A percentile compares a stretch with the other conserved stretches of the same genome.
Conservation (phyloP, 2,329 filamentous ascomycete genomes). For the Fusarium sp. region DNA sequence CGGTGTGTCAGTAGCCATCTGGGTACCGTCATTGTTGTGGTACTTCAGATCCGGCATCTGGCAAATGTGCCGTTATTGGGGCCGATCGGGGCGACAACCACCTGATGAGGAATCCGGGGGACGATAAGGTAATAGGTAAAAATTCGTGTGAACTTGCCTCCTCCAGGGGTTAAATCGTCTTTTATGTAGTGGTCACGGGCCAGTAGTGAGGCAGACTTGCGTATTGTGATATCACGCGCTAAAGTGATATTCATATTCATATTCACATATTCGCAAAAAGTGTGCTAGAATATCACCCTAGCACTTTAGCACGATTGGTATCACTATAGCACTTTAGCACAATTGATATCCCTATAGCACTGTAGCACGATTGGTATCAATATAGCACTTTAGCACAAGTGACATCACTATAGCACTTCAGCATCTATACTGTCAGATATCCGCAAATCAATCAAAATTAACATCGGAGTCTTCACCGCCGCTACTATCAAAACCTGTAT, state of each 20-base stretch:
- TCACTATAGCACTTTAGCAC: neutral
- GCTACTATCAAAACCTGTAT: neutral
- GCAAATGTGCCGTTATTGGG: too few species aligned
- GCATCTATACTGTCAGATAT: neutral
- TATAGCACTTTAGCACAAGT: too few species aligned
- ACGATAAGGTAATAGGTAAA: too few species aligned
- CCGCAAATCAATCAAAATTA: neutral
- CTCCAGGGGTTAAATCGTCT: too few species aligned
- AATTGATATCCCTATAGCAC: neutral
- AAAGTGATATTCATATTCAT: neutral
- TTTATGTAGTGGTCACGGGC: too few species aligned
- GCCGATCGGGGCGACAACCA: too few species aligned
- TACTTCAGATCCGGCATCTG: too few species aligned
- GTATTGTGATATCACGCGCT: neutral
- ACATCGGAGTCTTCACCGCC: neutral
- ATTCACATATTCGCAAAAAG: neutral
- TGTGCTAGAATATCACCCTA: neutral
- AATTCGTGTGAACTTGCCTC: too few species aligned
- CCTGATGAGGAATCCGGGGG: too few species aligned
- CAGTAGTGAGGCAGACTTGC: too few species aligned
- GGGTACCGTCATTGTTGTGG: too few species aligned
- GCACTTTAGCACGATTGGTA: neutral
- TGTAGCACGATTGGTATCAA: neutral
- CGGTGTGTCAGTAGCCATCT: too few species aligned
- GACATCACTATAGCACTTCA: neutral